phyloP scores from a whole-genome alignment of 352 stramenopile genomes.

The Peronospora farinosa region DNA sequence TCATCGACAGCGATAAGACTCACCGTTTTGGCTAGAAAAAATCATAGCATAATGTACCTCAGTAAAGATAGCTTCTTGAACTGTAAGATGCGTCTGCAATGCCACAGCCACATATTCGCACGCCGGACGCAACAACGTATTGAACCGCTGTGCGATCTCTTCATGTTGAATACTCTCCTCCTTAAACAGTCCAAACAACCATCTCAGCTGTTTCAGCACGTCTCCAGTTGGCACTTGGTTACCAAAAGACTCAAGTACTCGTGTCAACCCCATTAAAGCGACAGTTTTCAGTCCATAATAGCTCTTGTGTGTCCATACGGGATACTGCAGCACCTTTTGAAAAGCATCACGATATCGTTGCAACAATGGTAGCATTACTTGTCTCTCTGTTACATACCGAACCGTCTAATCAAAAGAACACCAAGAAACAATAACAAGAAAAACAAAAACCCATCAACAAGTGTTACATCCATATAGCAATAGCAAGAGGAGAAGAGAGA shows the following conservation, averaged over 20 bases:
- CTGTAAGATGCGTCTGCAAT: slow-evolving; percentile 52
- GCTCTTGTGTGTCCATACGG: slow-evolving; percentile 35
- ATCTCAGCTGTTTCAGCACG: slow-evolving; percentile 43
- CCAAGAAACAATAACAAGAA: neutral
- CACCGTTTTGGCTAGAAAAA: neutral
- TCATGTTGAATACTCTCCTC: slow-evolving; percentile 12
- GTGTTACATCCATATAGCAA: neutral
- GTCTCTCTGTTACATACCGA: slow-evolving; percentile 67
- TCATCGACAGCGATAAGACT: neutral
- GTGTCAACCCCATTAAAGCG: slow-evolving; percentile 58
- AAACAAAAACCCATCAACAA: neutral
- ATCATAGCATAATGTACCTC: slow-evolving; percentile 24
- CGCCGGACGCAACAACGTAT: slow-evolving; percentile 49
- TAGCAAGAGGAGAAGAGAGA: no score
- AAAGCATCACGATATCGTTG: slow-evolving; percentile 49
- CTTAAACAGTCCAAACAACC: slow-evolving; percentile 49
- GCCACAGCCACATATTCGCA: slow-evolving; percentile 62
- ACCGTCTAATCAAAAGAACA: slow-evolving; percentile 51
- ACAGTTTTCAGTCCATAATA: slow-evolving; percentile 39
- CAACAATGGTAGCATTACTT: slow-evolving; percentile 52
- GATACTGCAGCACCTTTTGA: slow-evolving; percentile 42
- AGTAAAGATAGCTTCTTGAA: slow-evolving; percentile 35
- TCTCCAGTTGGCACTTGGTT: slow-evolving; percentile 30
- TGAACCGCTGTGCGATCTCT: slow-evolving; percentile 22
- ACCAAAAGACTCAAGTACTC: slow-evolving; percentile 59